phyloP scores from a whole-genome alignment of 306 rosid species.

The Calophaca sinica region DNA sequence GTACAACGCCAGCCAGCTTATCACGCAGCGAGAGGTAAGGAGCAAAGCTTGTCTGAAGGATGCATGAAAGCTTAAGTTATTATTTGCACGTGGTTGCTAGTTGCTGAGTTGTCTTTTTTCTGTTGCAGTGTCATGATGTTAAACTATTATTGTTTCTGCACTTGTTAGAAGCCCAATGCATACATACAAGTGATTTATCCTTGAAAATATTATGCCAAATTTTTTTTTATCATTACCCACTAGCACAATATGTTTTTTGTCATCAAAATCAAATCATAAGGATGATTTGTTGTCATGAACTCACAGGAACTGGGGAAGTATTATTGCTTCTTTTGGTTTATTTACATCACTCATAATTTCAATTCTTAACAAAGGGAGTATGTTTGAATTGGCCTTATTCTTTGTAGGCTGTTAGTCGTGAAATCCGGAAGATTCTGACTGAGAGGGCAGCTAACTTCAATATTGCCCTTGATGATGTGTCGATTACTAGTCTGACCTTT shows the following conservation, averaged over 20 bases:
- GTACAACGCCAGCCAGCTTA: conserved; percentile 92
- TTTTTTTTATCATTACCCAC: background rate
- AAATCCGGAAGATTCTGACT: conserved; percentile 78
- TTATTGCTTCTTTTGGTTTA: conserved; percentile 5
- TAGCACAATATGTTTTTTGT: background rate
- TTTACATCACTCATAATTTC: background rate
- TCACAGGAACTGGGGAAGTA: background rate
- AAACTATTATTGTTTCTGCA: background rate
- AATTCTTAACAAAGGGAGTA: background rate
- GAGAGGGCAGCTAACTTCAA: conserved; percentile 88
- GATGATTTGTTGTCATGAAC: background rate
- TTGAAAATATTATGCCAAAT: conserved; percentile 15
- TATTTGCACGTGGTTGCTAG: conserved; percentile 25
- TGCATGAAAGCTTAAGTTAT: conserved; percentile 25
- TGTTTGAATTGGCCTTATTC: conserved; percentile 21
- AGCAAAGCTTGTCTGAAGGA: conserved; percentile 18
- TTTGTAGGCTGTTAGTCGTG: conserved; percentile 84
- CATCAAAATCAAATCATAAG: conserved; percentile 9
- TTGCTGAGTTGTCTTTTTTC: conserved; percentile 14
- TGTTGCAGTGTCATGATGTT: conserved; percentile 8
- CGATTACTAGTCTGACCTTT: conserved; percentile 77
- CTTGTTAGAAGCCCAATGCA: background rate
- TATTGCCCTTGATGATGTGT: conserved; percentile 89
- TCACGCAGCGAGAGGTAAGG: conserved; percentile 89
- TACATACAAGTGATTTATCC: background rate